Evolutionary conservation across 208 protist species (phyloP).

Genomic region (Novymonas esmeraldas): DNA sequence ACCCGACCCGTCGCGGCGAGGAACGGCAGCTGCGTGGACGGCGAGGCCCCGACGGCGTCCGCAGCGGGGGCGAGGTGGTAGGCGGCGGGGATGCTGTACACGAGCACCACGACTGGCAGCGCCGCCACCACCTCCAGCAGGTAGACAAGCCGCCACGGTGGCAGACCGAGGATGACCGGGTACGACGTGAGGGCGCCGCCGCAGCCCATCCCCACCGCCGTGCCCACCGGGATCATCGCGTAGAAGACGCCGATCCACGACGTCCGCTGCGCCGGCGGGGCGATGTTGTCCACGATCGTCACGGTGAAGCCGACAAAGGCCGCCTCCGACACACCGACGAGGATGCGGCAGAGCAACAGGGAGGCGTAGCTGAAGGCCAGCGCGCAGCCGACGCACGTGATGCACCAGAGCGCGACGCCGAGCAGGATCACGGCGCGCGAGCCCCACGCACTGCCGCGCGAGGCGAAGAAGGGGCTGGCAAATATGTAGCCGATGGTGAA

Average conservation of each 20-base stretch:
- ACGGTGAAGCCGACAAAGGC: conserved; percentile 82
- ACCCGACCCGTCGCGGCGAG: conserved; percentile 19
- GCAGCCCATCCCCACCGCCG: conserved; percentile 70
- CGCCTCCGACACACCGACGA: conserved; percentile 84
- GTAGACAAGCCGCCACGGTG: conserved; percentile 63
- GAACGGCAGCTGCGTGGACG: conserved; percentile 22
- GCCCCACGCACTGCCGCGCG: conserved; percentile 35
- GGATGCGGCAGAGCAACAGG: conserved; percentile 52
- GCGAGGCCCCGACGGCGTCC: no score
- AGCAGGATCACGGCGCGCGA: conserved; percentile 51
- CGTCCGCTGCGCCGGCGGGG: conserved; percentile 57
- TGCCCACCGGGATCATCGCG: conserved; percentile 85
- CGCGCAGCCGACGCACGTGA: conserved; percentile 48
- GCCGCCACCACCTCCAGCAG: conserved; percentile 50
- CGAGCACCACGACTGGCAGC: conserved; percentile 41
- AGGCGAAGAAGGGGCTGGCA: conserved; percentile 67
- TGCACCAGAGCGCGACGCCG: conserved; percentile 68
- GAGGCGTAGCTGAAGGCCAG: conserved; percentile 49
- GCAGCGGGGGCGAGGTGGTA: conserved; percentile 15
- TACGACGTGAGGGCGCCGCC: conserved; percentile 57
- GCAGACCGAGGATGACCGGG: conserved; percentile 12
- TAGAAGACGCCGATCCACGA: conserved; percentile 88
- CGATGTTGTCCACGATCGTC: conserved; percentile 85
- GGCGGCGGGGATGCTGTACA: conserved; percentile 42
- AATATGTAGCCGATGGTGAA: conserved; percentile 88